A percentile compares a stretch with the other conserved stretches of the same genome.
Evolutionary conservation across 1,284 basidiomycete species (phyloP).

Genomic region (Ustilago nuda): DNA sequence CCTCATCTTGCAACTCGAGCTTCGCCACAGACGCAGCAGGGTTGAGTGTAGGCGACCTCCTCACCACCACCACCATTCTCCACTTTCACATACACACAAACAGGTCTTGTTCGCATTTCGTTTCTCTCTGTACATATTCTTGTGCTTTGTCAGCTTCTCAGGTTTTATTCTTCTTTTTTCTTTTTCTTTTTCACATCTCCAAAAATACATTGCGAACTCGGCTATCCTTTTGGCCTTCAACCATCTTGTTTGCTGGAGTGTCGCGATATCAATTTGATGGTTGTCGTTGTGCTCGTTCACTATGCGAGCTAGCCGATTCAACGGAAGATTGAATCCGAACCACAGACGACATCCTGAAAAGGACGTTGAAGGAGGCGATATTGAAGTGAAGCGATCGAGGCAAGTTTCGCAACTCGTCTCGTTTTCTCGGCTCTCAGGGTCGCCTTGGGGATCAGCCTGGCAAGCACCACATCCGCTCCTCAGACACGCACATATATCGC

Average conservation of each 20-base stretch:
- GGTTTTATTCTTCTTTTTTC: not conserved
- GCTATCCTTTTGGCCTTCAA: conserved; percentile 1
- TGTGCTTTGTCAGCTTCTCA: conserved; percentile 10
- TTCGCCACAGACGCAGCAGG: conserved; percentile 48
- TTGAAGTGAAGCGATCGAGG: no score
- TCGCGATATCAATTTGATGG: not conserved
- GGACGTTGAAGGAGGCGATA: no score
- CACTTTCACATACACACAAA: not conserved
- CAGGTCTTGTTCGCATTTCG: conserved; percentile 41
- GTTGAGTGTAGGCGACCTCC: conserved; percentile 8
- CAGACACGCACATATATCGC: not conserved
- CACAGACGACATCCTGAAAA: no score
- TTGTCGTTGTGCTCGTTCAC: not conserved
- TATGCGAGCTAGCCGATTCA: no score
- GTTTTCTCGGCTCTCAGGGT: no score
- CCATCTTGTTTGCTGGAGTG: not conserved
- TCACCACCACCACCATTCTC: conserved; percentile 22
- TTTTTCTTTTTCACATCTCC: not conserved
- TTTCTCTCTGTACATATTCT: conserved; percentile 25
- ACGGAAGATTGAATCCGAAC: no score
- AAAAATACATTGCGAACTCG: conserved; percentile 37
- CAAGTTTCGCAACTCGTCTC: no score
- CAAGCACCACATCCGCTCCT: not conserved
- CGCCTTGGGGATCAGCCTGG: no score
- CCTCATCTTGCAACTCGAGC: conserved; percentile 37